Evolutionary conservation across 805 yeast genomes (phyloP).

Genomic region (Pichia paraexigua): DNA sequence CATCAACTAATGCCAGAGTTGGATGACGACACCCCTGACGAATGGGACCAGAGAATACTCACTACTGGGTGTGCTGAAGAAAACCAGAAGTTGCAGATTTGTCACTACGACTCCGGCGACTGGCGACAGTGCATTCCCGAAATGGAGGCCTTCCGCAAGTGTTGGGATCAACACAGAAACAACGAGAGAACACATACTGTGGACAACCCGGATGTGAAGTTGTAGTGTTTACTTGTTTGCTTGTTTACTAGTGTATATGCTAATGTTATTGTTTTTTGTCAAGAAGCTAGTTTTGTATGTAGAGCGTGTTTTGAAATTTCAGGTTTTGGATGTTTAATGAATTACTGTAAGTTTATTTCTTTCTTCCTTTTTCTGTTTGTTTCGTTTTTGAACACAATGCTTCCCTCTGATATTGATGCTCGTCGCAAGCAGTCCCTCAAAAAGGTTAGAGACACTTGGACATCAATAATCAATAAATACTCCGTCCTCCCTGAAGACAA

Average conservation of each 20-base stretch:
- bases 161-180: constrained; percentile 35
- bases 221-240: neutral
- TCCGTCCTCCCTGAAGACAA: neutral
- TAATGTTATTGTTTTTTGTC: too few relatives aligned
- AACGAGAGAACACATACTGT: constrained; percentile 32
- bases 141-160: constrained; percentile 36
- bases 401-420: constrained; percentile 1
- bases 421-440: neutral
- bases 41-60: constrained; percentile 67
- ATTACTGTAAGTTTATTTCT: neutral
- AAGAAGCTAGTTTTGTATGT: too few relatives aligned
- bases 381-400: neutral
- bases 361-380: neutral
- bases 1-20: neutral
- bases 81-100: constrained; percentile 59
- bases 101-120: constrained; percentile 76
- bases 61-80: constrained; percentile 74
- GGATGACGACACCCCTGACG: constrained; percentile 41
- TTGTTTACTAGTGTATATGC: neutral
- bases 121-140: constrained; percentile 71
- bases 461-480: neutral
- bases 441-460: neutral
- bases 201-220: constrained; percentile 17
- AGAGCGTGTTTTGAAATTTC: neutral
- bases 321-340: neutral